Conservation (phyloP, 75 land plant species). For the Cupressus sempervirens region DNA sequence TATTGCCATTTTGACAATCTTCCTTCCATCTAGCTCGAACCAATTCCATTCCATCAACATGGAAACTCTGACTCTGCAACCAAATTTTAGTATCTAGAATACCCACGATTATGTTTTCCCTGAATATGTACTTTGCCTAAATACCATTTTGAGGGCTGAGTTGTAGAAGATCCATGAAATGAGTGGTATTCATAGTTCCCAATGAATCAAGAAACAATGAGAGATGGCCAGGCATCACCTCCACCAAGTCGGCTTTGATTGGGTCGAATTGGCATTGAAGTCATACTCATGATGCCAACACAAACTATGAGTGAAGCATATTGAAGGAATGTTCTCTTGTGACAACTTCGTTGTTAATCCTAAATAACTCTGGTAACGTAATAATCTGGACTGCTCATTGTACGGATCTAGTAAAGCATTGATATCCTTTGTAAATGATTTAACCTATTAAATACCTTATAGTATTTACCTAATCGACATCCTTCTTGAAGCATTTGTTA, state of each 20-base stretch:
- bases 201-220: conserved; percentile 8
- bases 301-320: too few species aligned
- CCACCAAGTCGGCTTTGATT: conserved; percentile 5
- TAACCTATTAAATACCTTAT: too few species aligned
- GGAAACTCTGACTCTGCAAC: conserved; percentile 54
- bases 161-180: conserved; percentile 23
- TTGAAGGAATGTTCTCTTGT: too few species aligned
- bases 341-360: too few species aligned
- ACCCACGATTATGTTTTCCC: conserved; percentile 30
- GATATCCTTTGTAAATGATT: too few species aligned
- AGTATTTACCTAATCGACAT: too few species aligned
- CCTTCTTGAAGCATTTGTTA: too few species aligned
- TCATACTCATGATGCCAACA: too few species aligned
- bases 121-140: conserved; percentile 19
- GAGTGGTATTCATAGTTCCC: conserved; percentile 33
- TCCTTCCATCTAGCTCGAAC: neutral
- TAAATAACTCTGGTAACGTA: too few species aligned
- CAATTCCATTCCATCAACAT: conserved; percentile 8
- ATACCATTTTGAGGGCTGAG: conserved; percentile 15
- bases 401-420: too few species aligned
- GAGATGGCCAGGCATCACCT: conserved; percentile 11
- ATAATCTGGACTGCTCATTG: too few species aligned
- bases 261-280: conserved; percentile 20
- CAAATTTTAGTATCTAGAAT: conserved; percentile 59
- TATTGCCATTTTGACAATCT: neutral